Evolutionary conservation across 73 alveolate genomes (phyloP).

Genomic region (Effrenium voratum): DNA sequence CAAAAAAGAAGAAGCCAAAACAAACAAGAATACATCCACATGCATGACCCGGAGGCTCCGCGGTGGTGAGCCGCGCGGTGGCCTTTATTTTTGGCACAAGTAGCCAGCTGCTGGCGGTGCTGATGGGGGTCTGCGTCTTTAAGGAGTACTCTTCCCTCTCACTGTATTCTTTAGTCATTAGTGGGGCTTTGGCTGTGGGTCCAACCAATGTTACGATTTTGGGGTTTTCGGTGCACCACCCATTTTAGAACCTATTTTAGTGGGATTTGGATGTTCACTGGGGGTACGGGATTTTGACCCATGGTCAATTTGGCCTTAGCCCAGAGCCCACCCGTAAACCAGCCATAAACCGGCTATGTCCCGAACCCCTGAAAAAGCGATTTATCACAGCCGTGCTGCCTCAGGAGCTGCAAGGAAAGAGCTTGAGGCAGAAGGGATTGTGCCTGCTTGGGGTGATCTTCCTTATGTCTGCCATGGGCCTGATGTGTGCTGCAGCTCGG

Average conservation of each 20-base stretch:
- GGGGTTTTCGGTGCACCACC: too few relatives aligned
- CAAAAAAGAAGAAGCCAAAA: too few relatives aligned
- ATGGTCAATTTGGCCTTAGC: too few relatives aligned
- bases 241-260: too few relatives aligned
- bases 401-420: not conserved
- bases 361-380: too few relatives aligned
- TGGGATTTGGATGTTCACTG: not conserved
- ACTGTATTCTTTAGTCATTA: too few relatives aligned
- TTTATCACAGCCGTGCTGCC: too few relatives aligned
- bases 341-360: too few relatives aligned
- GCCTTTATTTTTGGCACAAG: not conserved
- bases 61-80: slow-evolving; percentile 9
- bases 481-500: slow-evolving; percentile 14
- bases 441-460: not conserved
- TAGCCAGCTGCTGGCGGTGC: slow-evolving; percentile 5
- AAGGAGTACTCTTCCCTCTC: not conserved
- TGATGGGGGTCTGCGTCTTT: not conserved
- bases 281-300: not conserved
- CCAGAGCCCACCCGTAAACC: too few relatives aligned
- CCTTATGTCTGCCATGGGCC: not conserved
- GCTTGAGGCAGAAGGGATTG: not conserved
- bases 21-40: too few relatives aligned
- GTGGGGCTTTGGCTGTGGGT: too few relatives aligned
- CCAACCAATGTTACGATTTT: too few relatives aligned
- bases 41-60: not conserved